These are phyloP conservation scores for Phytophthora niederhauseri DNA, from an alignment of 352 stramenopile genomes.

Conservation along the genomic window DNA sequence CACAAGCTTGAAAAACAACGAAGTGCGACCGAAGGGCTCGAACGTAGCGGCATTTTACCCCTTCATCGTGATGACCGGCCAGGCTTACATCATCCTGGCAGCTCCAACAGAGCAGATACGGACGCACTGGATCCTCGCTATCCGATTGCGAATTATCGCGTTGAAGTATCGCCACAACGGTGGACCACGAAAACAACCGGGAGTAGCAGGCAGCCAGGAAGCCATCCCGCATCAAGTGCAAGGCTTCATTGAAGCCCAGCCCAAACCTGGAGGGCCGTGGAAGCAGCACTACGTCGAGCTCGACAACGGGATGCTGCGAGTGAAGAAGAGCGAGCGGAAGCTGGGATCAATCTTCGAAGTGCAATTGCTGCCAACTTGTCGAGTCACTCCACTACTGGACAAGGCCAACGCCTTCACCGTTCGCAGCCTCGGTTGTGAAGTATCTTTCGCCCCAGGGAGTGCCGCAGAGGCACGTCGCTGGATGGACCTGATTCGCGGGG, in stretches of 20 bases:
- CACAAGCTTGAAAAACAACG: slow-evolving; percentile 9
- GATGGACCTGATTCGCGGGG: slow-evolving; percentile 47
- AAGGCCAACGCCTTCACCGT: slow-evolving; percentile 68
- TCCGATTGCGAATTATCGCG: slow-evolving; percentile 67
- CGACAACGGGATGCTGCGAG: slow-evolving; percentile 66
- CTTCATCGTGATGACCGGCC: slow-evolving; percentile 63
- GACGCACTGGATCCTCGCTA: slow-evolving; percentile 65
- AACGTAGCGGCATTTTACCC: slow-evolving; percentile 46
- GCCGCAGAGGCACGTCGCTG: slow-evolving; percentile 51
- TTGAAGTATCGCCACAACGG: slow-evolving; percentile 66
- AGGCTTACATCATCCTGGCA: slow-evolving; percentile 56
- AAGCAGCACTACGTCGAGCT: slow-evolving; percentile 68
- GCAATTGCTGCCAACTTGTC: slow-evolving; percentile 54
- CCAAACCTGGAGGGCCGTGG: slow-evolving; percentile 51
- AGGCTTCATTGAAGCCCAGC: slow-evolving; percentile 65
- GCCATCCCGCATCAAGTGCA: slow-evolving; percentile 39
- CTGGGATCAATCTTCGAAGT: slow-evolving; percentile 63
- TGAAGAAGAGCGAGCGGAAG: slow-evolving; percentile 66
- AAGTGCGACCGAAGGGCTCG: slow-evolving; percentile 21
- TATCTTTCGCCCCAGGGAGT: slow-evolving; percentile 49
- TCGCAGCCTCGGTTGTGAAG: slow-evolving; percentile 52
- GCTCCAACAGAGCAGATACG: slow-evolving; percentile 51
- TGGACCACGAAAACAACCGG: slow-evolving; percentile 17
- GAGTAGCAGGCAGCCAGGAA: not conserved
- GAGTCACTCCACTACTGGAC: slow-evolving; percentile 40